These are phyloP conservation scores for Hordeum marinum DNA, from an alignment of 176 grass and related monocot species.

Conservation along the genomic window DNA sequence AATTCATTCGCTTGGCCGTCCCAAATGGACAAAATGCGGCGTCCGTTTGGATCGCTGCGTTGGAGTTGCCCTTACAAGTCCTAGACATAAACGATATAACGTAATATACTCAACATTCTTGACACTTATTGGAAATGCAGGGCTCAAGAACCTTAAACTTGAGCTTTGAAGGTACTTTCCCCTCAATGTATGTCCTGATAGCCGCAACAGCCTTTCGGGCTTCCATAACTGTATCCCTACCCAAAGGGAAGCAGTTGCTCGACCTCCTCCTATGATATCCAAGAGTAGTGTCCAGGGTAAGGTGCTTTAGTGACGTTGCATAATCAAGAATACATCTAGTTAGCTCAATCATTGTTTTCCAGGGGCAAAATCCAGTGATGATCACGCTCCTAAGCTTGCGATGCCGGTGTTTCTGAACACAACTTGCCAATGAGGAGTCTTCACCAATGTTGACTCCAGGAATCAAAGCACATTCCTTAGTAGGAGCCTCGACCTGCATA, in stretches of 20 bases:
- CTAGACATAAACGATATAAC: not conserved
- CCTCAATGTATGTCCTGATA: not conserved
- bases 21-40: too few species aligned
- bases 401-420: not conserved
- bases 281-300: not conserved
- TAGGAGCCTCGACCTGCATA: not conserved
- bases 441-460: not conserved
- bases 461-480: not conserved
- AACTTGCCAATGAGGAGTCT: not conserved
- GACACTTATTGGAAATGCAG: not conserved
- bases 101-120: not conserved
- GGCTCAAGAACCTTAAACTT: slow-evolving; percentile 20
- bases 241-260: not conserved
- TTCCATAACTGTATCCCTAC: not conserved
- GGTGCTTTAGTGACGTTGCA: not conserved
- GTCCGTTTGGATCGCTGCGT: too few species aligned
- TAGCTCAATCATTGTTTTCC: slow-evolving; percentile 17
- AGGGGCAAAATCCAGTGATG: slow-evolving; percentile 18
- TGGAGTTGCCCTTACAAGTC: too few species aligned
- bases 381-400: not conserved
- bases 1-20: too few species aligned
- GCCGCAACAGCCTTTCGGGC: not conserved
- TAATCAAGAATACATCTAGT: slow-evolving; percentile 10
- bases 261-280: not conserved
- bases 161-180: slow-evolving; percentile 12